A percentile compares a stretch with the other conserved stretches of the same genome.
phyloP scores from a whole-genome alignment of 1,284 basidiomycete genomes.

The Microbotryum silenes-acaulis region DNA sequence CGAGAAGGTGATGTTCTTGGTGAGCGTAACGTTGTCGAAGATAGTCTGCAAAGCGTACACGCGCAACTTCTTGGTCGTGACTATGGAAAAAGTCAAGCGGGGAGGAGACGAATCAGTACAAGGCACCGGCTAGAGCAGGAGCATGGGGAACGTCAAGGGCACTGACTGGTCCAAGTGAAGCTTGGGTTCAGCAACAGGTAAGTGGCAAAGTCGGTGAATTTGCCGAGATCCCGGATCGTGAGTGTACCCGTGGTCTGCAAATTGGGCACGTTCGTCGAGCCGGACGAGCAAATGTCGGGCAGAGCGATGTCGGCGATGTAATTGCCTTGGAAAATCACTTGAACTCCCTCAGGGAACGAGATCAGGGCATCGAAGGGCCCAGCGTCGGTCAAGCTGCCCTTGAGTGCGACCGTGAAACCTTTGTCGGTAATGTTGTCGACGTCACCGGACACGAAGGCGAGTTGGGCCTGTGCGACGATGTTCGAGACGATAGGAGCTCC shows the following conservation, averaged over 20 bases:
- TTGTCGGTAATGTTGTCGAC: conserved; percentile 53
- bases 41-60: conserved; percentile 61
- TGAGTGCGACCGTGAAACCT: conserved; percentile 46
- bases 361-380: conserved; percentile 36
- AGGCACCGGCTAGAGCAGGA: not conserved
- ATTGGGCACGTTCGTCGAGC: conserved; percentile 59
- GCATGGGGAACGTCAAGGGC: not conserved
- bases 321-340: conserved; percentile 59
- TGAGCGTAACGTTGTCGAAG: conserved; percentile 59
- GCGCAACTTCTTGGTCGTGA: conserved; percentile 56
- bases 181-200: conserved; percentile 57
- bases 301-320: conserved; percentile 59
- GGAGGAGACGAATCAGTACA: not conserved
- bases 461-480: conserved; percentile 54
- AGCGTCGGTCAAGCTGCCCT: conserved; percentile 44
- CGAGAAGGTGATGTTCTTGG: conserved; percentile 58
- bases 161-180: conserved; percentile 56
- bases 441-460: conserved; percentile 55
- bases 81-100: conserved; percentile 47
- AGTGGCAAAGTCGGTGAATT: conserved; percentile 60
- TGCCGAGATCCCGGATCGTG: conserved; percentile 8
- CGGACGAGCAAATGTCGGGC: conserved; percentile 61
- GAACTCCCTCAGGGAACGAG: conserved; percentile 40
- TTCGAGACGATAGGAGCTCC: conserved; percentile 58
- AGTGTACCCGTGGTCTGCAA: conserved; percentile 45